Evolutionary conservation across 1,139 yeast genomes (phyloP), one percentile per base, ranked within the genome.

Genomic region (Saccharomycopsis hybrid): DNA sequence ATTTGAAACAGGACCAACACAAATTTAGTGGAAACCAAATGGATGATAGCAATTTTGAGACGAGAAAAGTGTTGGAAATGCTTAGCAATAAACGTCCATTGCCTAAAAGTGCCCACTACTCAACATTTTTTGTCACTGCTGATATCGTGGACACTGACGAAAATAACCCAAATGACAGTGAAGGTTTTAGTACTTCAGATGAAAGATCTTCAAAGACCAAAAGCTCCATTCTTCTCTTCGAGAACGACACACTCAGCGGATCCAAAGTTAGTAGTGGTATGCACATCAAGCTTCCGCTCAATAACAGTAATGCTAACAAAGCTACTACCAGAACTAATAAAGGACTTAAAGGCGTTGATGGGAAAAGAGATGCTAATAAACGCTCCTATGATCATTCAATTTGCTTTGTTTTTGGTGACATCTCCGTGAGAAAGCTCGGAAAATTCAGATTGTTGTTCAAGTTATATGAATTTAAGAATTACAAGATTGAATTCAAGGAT

Each of bases 371-470:
- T 9, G 31, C 7, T 27, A 39, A 25, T 9, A 27, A 32, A 11
- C 7, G 25, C 32, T 27, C 13, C 25, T 32, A 46, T n/a, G 59
- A 60, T 36, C 57, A 53, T 49, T 58, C 61, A 1, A 55, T 59
- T 5, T 57, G 60, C 3, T 62, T 62, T 54, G 62, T 61, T 4
- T 61, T 62, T 52, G 59, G 63, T 9, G 63, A 61, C 47, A 49
- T 62, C 9, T 56, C 61, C 1, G 62, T 61, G 25, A 52, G 58
- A 27, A 59, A 57, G 47, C 58, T 57, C 40, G 65, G 65, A 11
- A 47, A 46, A 5, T 61, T 57, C 49, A 52, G 52, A 33, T 48
- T 62, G 40, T 54, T 57, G 28, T 62, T 62, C 44, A 59, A 58
- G 33, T 50, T 62, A 9, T 62, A 58, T 50, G 64, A 62, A 48